Conservation (phyloP, 2,329 filamentous ascomycete species). For the Hymenoscyphus repandus region DNA sequence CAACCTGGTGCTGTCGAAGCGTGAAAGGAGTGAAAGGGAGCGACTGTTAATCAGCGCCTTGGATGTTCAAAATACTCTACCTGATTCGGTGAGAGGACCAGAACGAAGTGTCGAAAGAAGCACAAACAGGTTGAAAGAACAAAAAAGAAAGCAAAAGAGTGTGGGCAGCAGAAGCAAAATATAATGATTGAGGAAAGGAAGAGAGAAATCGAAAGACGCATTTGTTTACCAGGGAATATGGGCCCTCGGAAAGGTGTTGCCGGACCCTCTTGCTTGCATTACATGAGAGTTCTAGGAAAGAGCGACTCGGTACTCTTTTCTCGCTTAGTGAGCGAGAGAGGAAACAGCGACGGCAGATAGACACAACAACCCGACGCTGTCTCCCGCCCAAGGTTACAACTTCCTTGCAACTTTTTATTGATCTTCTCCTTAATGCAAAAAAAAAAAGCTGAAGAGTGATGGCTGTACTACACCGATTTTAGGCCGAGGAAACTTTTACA, state of each 20-base stretch:
- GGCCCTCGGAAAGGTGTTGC: background rate
- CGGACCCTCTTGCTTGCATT: background rate
- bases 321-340: no score
- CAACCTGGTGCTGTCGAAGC: constrained; percentile 17
- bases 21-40: constrained; percentile 13
- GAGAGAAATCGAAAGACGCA: background rate
- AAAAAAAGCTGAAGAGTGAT: no score
- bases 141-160: constrained; percentile 5
- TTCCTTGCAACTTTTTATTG: no score
- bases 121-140: constrained; percentile 1
- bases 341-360: no score
- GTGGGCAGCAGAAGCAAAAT: constrained; percentile 5
- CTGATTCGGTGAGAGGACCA: constrained; percentile 9
- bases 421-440: no score
- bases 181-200: background rate
- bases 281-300: background rate
- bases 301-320: no score
- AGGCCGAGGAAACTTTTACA: no score
- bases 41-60: constrained; percentile 5
- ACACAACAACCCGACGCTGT: no score
- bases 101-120: constrained; percentile 13
- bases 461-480: no score
- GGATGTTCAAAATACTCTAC: constrained; percentile 1
- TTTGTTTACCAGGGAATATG: background rate
- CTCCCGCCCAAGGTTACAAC: no score